These are phyloP conservation scores for Eleusine coracana DNA, from an alignment of 176 grass and related monocot genomes.

Conservation along the genomic window DNA sequence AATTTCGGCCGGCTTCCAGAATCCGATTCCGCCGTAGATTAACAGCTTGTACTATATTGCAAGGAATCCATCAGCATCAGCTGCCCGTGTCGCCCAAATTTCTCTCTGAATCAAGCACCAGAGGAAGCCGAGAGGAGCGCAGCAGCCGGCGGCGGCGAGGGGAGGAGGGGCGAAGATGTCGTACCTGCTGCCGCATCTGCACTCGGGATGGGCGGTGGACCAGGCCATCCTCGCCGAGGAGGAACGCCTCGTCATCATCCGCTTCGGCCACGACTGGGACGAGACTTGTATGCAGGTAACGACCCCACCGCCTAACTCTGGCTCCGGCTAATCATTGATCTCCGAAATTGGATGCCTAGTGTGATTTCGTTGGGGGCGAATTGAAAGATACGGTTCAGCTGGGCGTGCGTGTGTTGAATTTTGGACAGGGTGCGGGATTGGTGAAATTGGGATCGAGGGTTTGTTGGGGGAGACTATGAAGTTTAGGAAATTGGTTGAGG, in stretches of 20 bases:
- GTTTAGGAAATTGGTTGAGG: background rate
- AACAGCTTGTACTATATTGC: background rate
- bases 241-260: slow-evolving; percentile 98
- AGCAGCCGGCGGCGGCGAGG: background rate
- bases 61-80: background rate
- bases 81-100: background rate
- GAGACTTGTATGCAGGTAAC: slow-evolving; percentile 95
- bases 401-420: background rate
- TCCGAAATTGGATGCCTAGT: background rate
- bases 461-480: background rate
- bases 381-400: background rate
- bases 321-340: background rate
- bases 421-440: background rate
- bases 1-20: background rate
- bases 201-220: slow-evolving; percentile 98
- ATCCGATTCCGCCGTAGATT: background rate
- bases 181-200: slow-evolving; percentile 93
- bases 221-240: slow-evolving; percentile 98
- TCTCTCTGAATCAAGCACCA: background rate
- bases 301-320: slow-evolving; percentile 14
- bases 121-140: background rate
- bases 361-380: background rate
- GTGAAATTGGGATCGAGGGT: background rate
- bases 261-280: slow-evolving; percentile 99
- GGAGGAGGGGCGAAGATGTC: slow-evolving; percentile 59